Percentiles rank a stretch among this genome's conserved stretches.
phyloP scores from a whole-genome alignment of 2,329 filamentous ascomycete species.

The Aureobasidium sp. region DNA sequence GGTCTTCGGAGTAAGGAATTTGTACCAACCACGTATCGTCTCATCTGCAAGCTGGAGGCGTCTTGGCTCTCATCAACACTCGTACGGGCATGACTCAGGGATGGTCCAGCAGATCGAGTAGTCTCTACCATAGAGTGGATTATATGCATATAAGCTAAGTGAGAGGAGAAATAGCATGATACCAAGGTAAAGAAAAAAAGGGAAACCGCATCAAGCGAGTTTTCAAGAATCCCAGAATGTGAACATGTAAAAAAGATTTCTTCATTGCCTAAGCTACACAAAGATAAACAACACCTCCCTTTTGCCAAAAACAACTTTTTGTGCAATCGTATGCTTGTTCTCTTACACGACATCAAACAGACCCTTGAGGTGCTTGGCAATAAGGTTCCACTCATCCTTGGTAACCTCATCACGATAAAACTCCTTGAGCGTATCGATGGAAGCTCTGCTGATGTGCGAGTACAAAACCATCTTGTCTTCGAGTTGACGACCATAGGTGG shows the following conservation, averaged over 20 bases:
- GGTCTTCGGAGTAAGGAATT: no score
- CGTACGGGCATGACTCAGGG: no score
- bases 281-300: background rate
- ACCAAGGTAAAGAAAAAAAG: no score
- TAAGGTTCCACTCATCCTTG: conserved; percentile 89
- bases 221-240: no score
- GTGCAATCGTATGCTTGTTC: background rate
- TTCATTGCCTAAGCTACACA: background rate
- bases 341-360: conserved; percentile 75
- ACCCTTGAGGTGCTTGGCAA: conserved; percentile 84
- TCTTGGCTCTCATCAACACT: no score
- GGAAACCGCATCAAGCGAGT: no score
- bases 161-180: no score
- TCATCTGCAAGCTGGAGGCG: no score
- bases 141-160: no score
- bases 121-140: no score
- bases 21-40: no score
- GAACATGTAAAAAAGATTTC: background rate
- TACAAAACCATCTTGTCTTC: conserved; percentile 88
- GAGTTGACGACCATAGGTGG: conserved; percentile 86
- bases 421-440: conserved; percentile 93
- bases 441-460: conserved; percentile 76
- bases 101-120: no score
- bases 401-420: conserved; percentile 83
- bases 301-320: background rate